Base-by-base conservation (phyloP, 371 early-diverging fungal species). In the Blakeslea trispora region DNA sequence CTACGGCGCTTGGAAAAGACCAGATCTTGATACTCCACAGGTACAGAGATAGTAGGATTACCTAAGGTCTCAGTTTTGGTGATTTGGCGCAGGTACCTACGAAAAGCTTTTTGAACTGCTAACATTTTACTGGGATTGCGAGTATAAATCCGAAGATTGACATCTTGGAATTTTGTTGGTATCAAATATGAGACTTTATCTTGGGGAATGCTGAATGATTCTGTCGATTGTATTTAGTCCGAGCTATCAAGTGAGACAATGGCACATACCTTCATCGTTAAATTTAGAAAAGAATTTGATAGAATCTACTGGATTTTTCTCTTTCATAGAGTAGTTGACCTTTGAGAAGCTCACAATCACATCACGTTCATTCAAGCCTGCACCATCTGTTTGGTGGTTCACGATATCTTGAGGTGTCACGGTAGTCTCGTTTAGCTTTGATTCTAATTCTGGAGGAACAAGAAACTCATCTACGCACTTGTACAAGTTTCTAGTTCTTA, bases 391-490 rank as follows among this genome's bases (percentile, higher is more conserved):
- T 56, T 86, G 87, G 47, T 81, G 65, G 6, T 80, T 78, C 8
- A 80, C 76, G 45, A 92, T 84, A 34, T 82, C 81, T 23, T 71
- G 64, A 5, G 82, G 63, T 5, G 70, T 85, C 31, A 90, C 71
- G 21, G 66, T 71, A 69, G 69, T 79, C 69, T 78, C 78, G 17
- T 74, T 82, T 28, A 84, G 45, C 14, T 61, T 55, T 0, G 65
- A 60, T 28, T 75, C 61, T 15, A 83, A 59, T 6, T 85, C 85
- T 8, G 74, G 57, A 1, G 92, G 91, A n/a, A 95, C 67, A 24
- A 90, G 64, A 28, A 82, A 79, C 59, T 94, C 91, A 62, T 94
- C 96, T 5, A 91, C 95, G 72, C 92, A 91, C 43, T 91, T 89
- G 74, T 95, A 97, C 2, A 95, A 64, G 44, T 95, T 80, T 14